Evolutionary conservation across 2,329 filamentous ascomycete species (phyloP).

Genomic region (Parastagonospora nodorum): DNA sequence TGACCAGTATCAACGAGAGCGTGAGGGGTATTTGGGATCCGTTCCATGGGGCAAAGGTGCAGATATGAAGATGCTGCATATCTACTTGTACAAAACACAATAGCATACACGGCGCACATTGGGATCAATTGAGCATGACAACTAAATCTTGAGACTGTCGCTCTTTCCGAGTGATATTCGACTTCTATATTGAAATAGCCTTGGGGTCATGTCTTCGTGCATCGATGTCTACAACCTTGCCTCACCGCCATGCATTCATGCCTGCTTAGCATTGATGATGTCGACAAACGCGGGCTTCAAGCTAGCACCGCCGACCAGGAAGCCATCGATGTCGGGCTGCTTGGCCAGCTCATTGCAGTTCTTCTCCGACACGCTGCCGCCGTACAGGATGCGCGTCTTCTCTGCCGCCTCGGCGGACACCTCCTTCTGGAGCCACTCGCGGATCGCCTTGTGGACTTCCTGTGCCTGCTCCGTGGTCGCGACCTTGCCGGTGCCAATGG

Average conservation of each 20-base stretch:
- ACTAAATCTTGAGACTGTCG: no score
- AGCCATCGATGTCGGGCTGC: slow-evolving; percentile 95
- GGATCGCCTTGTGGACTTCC: slow-evolving; percentile 72
- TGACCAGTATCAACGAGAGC: slow-evolving; percentile 66
- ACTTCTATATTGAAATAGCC: not conserved
- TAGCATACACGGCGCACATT: slow-evolving; percentile 25
- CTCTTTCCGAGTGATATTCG: no score
- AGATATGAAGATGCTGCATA: slow-evolving; percentile 22
- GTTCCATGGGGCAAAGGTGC: slow-evolving; percentile 60
- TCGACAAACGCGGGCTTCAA: slow-evolving; percentile 91
- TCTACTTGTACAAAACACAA: slow-evolving; percentile 7
- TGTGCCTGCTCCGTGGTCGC: slow-evolving; percentile 50
- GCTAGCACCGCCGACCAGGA: slow-evolving; percentile 94
- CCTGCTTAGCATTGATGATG: slow-evolving; percentile 66
- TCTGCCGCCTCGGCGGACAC: slow-evolving; percentile 80
- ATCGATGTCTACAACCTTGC: slow-evolving; percentile 43
- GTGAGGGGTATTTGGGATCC: slow-evolving; percentile 70
- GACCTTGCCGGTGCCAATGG: slow-evolving; percentile 76
- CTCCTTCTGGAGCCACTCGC: slow-evolving; percentile 77
- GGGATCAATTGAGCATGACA: slow-evolving; percentile 3
- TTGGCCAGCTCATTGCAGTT: slow-evolving; percentile 93
- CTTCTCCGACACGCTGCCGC: slow-evolving; percentile 96
- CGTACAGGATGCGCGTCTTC: slow-evolving; percentile 92
- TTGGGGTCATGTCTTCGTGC: not conserved
- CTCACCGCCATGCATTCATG: slow-evolving; percentile 44